Evolutionary conservation across 108 stramenopile genomes (phyloP), one percentile per base, ranked within the genome.

Genomic region (Skeletonema costatum): DNA sequence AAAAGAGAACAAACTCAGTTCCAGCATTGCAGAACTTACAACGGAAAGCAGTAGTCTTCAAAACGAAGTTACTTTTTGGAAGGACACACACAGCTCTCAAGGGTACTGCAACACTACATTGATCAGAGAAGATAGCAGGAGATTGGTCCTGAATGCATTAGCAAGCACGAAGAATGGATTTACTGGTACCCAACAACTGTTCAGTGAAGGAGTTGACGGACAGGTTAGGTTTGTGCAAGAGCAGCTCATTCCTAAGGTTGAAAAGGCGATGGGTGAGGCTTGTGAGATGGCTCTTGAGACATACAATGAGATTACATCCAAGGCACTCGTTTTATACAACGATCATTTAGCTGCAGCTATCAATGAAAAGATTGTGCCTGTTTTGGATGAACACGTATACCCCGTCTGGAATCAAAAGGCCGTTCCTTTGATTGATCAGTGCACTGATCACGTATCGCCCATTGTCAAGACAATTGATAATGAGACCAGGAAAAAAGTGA

Each of bases 41-140:
- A 41, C 29, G 19, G 42, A 3, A 36, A 71, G 60, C 4, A 62
- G 46, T 68, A 46, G 63, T 62, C 70, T 82, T n/a, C 60, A 72
- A 42, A 68, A 76, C 71, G 81, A 82, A 51, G 56, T 82, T 31
- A 59, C 71, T 5, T 76, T 72, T 56, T 82, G 81, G 81, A 75
- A 75, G 38, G 60, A 76, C 56, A 80, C 79, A 9, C 73, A 80
- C 30, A 41, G 64, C 44, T 50, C 60, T 30, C 79, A 80, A 53
- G 79, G 79, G 46, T 80, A 80, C 44, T 82, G 81, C 41, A 82
- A 82, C 66, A 60, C 64, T 31, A 82, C 81, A 9, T 64, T 82
- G 21, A 61, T 82, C 5, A 61, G 70, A 46, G 73, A 82, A 41
- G 71, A 82, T 44, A 82, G 81, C 48, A 53, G 61, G 59, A 60